Conservation (phyloP, 179 eudicot genomes). For the Beta lomatogona region DNA sequence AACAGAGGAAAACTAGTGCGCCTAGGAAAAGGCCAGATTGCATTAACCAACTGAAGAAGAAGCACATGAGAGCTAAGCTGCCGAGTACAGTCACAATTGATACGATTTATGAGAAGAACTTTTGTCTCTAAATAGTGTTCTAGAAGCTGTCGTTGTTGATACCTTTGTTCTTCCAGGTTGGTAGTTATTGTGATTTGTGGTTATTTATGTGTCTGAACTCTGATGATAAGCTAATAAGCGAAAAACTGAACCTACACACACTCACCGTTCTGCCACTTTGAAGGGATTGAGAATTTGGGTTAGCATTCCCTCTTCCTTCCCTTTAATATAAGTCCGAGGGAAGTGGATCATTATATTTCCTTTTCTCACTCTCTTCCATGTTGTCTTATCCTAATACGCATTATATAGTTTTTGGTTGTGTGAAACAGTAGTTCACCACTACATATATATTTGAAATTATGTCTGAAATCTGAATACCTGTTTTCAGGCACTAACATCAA, state of each 20-base stretch:
- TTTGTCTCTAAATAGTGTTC: conserved; percentile 64
- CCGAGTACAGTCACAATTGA: conserved; percentile 70
- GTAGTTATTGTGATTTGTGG: not conserved
- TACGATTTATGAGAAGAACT: conserved; percentile 76
- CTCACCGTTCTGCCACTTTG: not conserved
- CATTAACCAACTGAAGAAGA: conserved; percentile 61
- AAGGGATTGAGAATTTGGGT: not conserved
- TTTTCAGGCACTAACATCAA: conserved; percentile 74
- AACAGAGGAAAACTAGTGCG: conserved; percentile 61
- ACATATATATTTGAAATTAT: not conserved
- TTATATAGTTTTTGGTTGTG: not conserved
- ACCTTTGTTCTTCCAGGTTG: conserved; percentile 76
- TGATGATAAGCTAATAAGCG: not conserved
- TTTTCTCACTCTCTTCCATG: not conserved
- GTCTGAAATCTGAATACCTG: not conserved
- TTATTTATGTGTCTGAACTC: not conserved
- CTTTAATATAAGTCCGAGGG: not conserved
- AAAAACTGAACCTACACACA: not conserved
- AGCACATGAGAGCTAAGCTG: conserved; percentile 63
- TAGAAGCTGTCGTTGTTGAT: conserved; percentile 77
- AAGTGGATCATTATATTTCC: no score
- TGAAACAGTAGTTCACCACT: not conserved
- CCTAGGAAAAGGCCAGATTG: conserved; percentile 69
- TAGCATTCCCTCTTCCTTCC: not conserved
- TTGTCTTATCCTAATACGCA: conserved; percentile 7